phyloP scores from a whole-genome alignment of 2,329 filamentous ascomycete species.

The Aspergillus fischeri region DNA sequence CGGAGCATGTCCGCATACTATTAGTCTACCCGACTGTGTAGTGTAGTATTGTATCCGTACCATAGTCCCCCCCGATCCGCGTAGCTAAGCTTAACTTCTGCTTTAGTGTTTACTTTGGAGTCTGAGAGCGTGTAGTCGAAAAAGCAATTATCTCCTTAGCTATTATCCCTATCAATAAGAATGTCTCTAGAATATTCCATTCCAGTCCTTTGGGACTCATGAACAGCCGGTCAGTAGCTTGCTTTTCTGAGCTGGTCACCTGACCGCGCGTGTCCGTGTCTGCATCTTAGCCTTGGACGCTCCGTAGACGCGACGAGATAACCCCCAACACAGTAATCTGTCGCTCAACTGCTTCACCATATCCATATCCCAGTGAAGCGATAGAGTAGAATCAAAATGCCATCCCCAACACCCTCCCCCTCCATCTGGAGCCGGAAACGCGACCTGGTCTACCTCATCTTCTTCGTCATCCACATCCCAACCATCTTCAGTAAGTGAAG shows the following conservation, averaged over 20 bases:
- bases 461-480: slow-evolving; percentile 60
- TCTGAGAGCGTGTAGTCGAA: slow-evolving; percentile 14
- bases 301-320: neutral
- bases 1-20: neutral
- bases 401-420: slow-evolving; percentile 3
- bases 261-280: neutral
- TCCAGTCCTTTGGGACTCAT: slow-evolving; percentile 11
- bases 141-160: slow-evolving; percentile 19
- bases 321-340: too few relatives aligned
- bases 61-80: slow-evolving; percentile 12
- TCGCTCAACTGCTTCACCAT: neutral
- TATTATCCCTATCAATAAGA: neutral
- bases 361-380: neutral
- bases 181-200: neutral
- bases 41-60: neutral
- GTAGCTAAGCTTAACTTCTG: slow-evolving; percentile 25
- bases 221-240: slow-evolving; percentile 10
- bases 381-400: slow-evolving; percentile 3
- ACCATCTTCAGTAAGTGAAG: slow-evolving; percentile 53
- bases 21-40: slow-evolving; percentile 1
- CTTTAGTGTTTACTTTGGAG: slow-evolving; percentile 15
- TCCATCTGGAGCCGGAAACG: slow-evolving; percentile 32
- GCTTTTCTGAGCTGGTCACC: slow-evolving; percentile 6
- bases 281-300: too few relatives aligned
- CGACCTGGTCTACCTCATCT: slow-evolving; percentile 47